Percentiles rank a stretch among this genome's conserved stretches.
These are phyloP conservation scores for Aegilops bicornis DNA, from an alignment of 176 grass and related monocot genomes.

Conservation along the genomic window DNA sequence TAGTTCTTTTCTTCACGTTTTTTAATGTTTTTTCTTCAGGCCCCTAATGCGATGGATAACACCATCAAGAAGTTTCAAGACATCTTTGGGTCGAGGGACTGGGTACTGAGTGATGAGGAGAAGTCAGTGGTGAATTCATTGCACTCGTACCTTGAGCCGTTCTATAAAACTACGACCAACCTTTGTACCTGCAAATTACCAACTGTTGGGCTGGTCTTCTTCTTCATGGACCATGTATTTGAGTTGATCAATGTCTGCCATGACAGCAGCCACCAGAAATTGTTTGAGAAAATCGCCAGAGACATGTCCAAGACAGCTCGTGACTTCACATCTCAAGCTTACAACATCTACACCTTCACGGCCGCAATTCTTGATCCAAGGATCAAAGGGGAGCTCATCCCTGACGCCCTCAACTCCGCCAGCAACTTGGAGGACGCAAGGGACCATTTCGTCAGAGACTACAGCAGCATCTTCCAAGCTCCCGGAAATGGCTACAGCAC, in stretches of 20 bases:
- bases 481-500: slow-evolving; percentile 44
- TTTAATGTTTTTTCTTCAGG: slow-evolving; percentile 37
- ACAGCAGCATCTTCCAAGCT: slow-evolving; percentile 62
- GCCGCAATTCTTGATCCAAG: slow-evolving; percentile 81
- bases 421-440: slow-evolving; percentile 80
- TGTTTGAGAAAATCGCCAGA: slow-evolving; percentile 74
- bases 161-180: slow-evolving; percentile 92
- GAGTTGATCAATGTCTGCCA: slow-evolving; percentile 67
- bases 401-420: slow-evolving; percentile 64
- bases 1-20: background rate
- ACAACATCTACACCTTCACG: slow-evolving; percentile 76
- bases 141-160: slow-evolving; percentile 80
- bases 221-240: slow-evolving; percentile 93
- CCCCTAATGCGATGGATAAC: slow-evolving; percentile 79
- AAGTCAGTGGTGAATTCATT: slow-evolving; percentile 61
- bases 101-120: slow-evolving; percentile 54
- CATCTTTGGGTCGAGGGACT: slow-evolving; percentile 45
- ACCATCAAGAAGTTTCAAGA: slow-evolving; percentile 87
- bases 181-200: slow-evolving; percentile 80
- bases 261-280: slow-evolving; percentile 55
- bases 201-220: slow-evolving; percentile 84
- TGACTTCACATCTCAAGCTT: slow-evolving; percentile 61
- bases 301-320: slow-evolving; percentile 63
- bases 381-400: slow-evolving; percentile 86
- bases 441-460: slow-evolving; percentile 74